A percentile compares a stretch with the other conserved stretches of the same genome.
These are phyloP conservation scores for Laguncularia racemosa DNA, from an alignment of 345 rosid species.

Conservation along the genomic window DNA sequence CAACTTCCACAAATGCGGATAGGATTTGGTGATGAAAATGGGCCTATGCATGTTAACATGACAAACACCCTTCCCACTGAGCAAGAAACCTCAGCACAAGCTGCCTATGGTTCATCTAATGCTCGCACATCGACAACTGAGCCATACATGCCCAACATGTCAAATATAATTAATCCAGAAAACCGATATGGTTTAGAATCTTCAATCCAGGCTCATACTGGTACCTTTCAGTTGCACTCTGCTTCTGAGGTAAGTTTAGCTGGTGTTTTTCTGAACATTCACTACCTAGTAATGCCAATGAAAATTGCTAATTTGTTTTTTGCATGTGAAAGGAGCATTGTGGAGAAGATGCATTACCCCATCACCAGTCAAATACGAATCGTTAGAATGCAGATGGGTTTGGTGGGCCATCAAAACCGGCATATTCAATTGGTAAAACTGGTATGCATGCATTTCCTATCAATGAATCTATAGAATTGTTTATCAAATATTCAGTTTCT, in stretches of 20 bases:
- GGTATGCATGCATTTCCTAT: constrained; percentile 1
- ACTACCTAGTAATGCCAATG: neutral
- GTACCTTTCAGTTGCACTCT: constrained; percentile 30
- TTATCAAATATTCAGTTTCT: neutral
- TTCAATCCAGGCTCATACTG: constrained; percentile 44
- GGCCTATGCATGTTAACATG: constrained; percentile 18
- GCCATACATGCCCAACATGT: constrained; percentile 23
- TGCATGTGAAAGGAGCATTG: constrained; percentile 34
- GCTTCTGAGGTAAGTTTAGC: constrained; percentile 37
- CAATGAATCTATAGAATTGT: neutral
- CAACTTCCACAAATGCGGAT: constrained; percentile 32
- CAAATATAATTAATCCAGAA: constrained; percentile 34
- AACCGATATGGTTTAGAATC: constrained; percentile 44
- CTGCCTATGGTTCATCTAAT: constrained; percentile 25
- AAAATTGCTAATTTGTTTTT: constrained; percentile 9
- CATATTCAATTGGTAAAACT: constrained; percentile 6
- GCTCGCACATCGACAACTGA: constrained; percentile 28
- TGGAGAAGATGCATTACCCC: constrained; percentile 35
- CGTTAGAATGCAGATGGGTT: constrained; percentile 28
- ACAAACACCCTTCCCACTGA: constrained; percentile 20
- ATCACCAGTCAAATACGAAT: constrained; percentile 29
- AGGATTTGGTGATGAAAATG: constrained; percentile 22
- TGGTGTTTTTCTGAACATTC: neutral
- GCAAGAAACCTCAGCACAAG: constrained; percentile 25
- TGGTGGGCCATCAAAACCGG: constrained; percentile 21